Evolutionary conservation across 306 rosid genomes (phyloP), one percentile per base, ranked within the genome.

Genomic region (Fagus crenata): DNA sequence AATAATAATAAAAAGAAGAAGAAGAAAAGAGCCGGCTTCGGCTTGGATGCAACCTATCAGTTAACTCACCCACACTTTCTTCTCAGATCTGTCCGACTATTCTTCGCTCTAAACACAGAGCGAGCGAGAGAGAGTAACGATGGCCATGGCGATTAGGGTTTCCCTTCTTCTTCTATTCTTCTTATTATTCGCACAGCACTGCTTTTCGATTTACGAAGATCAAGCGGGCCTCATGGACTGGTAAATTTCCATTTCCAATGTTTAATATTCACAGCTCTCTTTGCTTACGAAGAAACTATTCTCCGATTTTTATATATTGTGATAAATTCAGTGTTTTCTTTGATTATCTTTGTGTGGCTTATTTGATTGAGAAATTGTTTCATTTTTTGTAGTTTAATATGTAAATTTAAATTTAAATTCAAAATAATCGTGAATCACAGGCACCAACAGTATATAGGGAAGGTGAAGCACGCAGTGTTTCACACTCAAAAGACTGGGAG

Each of bases 211-310:
- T 2, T 89, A 84, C 84, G 93, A 92, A 88, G 99, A 96, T 90
- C 99, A 96, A 88, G 92, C 89, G 35, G 99, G 98, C 65, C 99
- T 92, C 72, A 85, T 89, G 92, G 99, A 92, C 81, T 96, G 99
- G 99, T 96, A 60, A 77, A 77, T 86, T 81, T 78, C 83, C 51
- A 59, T 72, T 73, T 76, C 81, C n/a, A 22, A 2, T 65, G 51
- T 74, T n/a, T 28, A 18, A 9, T 14, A 22, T 0, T 37, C 68
- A 35, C 33, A 32, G 9, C 35, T 61, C 40, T 35, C 18, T 1
- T 6, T 4, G 11, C 68, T 3, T 22, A 22, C 69, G 18, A 7
- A 31, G 41, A 63, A 31, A 5, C 5, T 39, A 14, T 55, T 68
- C 54, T 46, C 59, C 59, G 67, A 75, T 72, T 80, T 22, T 22